A percentile compares a stretch with the other conserved stretches of the same genome.
These are phyloP conservation scores for Fennellomyces sp. DNA, from an alignment of 371 early-diverging fungal genomes.

Conservation along the genomic window DNA sequence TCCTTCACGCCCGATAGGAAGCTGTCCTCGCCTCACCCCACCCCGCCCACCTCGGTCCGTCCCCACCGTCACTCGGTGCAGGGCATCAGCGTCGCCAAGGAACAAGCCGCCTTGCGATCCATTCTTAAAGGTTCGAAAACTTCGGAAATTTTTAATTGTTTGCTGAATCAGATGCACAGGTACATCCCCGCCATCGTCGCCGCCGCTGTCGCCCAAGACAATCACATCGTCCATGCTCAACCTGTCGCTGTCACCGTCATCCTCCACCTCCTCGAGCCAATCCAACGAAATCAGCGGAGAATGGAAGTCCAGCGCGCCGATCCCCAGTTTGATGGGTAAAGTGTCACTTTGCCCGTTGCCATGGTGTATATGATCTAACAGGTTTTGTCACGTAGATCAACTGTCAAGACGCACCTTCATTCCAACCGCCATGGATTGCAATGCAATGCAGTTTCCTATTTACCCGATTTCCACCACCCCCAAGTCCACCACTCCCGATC, in stretches of 20 bases:
- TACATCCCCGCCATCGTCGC: constrained; percentile 5
- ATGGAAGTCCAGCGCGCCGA: constrained; percentile 23
- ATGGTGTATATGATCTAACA: not conserved
- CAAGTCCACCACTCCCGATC: not conserved
- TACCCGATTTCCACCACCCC: constrained; percentile 19
- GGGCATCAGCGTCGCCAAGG: constrained; percentile 46
- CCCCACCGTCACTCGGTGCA: constrained; percentile 52
- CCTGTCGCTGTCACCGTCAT: constrained; percentile 38
- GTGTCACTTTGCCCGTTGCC: too few relatives aligned
- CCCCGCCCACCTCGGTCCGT: constrained; percentile 19
- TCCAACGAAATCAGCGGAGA: constrained; percentile 10
- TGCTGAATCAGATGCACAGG: too few relatives aligned
- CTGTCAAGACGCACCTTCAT: constrained; percentile 31
- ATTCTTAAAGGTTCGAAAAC: constrained; percentile 10
- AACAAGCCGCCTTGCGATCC: constrained; percentile 35
- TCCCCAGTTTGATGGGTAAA: constrained; percentile 51
- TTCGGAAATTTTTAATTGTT: not conserved
- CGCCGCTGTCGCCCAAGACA: constrained; percentile 12
- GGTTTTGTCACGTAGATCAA: constrained; percentile 18
- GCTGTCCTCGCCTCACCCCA: constrained; percentile 7
- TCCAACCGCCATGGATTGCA: constrained; percentile 11
- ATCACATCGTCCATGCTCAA: constrained; percentile 43
- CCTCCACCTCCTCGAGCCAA: constrained; percentile 26
- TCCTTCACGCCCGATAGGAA: constrained; percentile 2
- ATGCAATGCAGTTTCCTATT: constrained; percentile 16